Conservation (phyloP, 23 red algal species). For the Gracilaria domingensis region DNA sequence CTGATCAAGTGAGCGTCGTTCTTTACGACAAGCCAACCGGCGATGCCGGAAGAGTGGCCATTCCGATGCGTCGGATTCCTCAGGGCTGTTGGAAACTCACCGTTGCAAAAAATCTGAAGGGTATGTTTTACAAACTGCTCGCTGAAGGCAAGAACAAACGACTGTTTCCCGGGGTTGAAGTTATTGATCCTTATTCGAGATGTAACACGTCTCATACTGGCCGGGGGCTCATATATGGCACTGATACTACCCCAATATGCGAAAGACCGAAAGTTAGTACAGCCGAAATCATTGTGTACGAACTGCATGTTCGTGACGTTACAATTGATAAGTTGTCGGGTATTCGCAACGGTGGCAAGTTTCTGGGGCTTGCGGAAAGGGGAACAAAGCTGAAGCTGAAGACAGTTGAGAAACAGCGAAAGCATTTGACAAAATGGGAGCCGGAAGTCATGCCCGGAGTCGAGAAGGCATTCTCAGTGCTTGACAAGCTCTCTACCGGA, state of each 20-base stretch:
- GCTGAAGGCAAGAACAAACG: constrained; percentile 77
- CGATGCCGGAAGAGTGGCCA: constrained; percentile 38
- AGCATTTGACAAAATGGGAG: constrained; percentile 27
- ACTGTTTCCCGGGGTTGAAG: constrained; percentile 87
- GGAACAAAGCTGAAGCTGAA: constrained; percentile 25
- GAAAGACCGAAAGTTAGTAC: constrained; percentile 49
- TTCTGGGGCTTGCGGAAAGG: constrained; percentile 75
- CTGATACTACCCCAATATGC: constrained; percentile 55
- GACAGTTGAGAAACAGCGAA: not conserved
- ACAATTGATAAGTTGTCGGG: constrained; percentile 71
- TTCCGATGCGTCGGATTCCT: constrained; percentile 87
- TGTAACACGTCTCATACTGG: constrained; percentile 86
- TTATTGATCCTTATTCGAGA: constrained; percentile 89
- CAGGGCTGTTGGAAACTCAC: constrained; percentile 82
- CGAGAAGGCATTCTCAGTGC: not conserved
- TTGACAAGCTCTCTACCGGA: constrained; percentile 64
- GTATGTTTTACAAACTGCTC: constrained; percentile 85
- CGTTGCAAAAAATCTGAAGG: constrained; percentile 66
- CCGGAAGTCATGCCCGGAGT: constrained; percentile 39
- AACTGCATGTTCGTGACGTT: constrained; percentile 84
- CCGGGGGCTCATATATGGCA: constrained; percentile 80
- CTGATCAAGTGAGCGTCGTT: constrained; percentile 63
- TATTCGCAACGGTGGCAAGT: constrained; percentile 74
- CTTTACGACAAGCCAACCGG: constrained; percentile 69
- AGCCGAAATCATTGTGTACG: constrained; percentile 72